A percentile compares a stretch with the other conserved stretches of the same genome.
phyloP scores from a whole-genome alignment of 805 yeast species.

The Cyberlindnera lachancei region DNA sequence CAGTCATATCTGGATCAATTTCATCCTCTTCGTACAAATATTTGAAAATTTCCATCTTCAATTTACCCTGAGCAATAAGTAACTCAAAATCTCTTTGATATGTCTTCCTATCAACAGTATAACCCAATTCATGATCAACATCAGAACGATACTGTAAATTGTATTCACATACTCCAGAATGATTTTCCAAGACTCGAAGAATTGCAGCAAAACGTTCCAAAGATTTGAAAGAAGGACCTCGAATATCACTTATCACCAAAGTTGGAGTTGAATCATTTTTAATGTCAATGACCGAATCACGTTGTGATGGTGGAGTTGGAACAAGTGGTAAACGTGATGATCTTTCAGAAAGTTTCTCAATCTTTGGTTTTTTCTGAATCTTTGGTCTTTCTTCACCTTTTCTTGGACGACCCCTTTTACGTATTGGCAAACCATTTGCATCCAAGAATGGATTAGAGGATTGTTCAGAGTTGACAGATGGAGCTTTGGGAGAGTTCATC shows the following conservation, averaged over 20 bases:
- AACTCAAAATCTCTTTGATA: constrained; percentile 34
- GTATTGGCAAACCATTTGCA: constrained; percentile 4
- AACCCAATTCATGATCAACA: constrained; percentile 35
- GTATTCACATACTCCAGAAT: constrained; percentile 39
- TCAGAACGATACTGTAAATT: constrained; percentile 32
- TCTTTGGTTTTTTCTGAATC: constrained; percentile 2
- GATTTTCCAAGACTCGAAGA: constrained; percentile 32
- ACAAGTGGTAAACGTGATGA: not conserved
- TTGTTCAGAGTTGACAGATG: too few relatives aligned
- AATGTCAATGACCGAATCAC: not conserved
- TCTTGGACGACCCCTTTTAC: constrained; percentile 22
- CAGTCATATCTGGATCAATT: too few relatives aligned
- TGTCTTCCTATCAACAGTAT: constrained; percentile 49
- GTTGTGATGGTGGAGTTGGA: not conserved
- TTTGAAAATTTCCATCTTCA: constrained; percentile 18
- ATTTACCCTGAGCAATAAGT: constrained; percentile 27
- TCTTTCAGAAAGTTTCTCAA: not conserved
- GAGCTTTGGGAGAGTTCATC: too few relatives aligned
- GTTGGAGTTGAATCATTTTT: not conserved
- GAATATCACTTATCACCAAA: constrained; percentile 25
- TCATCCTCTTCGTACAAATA: constrained; percentile 18
- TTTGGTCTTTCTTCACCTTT: constrained; percentile 18
- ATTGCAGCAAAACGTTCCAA: constrained; percentile 37
- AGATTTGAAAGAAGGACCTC: constrained; percentile 36
- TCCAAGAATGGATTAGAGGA: too few relatives aligned